A percentile compares a stretch with the other conserved stretches of the same genome.
phyloP scores from a whole-genome alignment of 2,329 filamentous ascomycete species.

The Beauveria brongniartii region DNA sequence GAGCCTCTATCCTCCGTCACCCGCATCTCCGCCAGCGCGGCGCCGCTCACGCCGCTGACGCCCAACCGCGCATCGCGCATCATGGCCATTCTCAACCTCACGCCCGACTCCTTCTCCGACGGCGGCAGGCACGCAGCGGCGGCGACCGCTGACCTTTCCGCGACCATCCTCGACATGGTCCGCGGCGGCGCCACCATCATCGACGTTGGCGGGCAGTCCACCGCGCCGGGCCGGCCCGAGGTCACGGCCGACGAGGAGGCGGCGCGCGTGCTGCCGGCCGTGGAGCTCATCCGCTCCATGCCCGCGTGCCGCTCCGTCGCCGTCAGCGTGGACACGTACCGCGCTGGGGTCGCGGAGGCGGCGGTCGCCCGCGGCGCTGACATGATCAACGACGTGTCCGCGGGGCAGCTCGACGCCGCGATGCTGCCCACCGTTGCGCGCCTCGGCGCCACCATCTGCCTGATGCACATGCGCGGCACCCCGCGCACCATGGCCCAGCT shows the following conservation, averaged over 20 bases:
- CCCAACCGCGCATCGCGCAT: constrained; percentile 59
- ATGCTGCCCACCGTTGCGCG: constrained; percentile 78
- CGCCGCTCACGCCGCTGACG: constrained; percentile 51
- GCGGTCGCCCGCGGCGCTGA: constrained; percentile 75
- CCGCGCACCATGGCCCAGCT: constrained; percentile 71
- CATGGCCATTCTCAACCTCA: constrained; percentile 94
- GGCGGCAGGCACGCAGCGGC: constrained; percentile 54
- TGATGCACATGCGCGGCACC: constrained; percentile 93
- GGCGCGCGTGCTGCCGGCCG: constrained; percentile 68
- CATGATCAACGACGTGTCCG: constrained; percentile 92
- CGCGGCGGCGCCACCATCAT: constrained; percentile 70
- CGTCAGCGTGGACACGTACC: constrained; percentile 90
- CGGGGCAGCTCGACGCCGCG: constrained; percentile 64
- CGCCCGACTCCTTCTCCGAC: constrained; percentile 95
- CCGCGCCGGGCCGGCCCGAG: constrained; percentile 65
- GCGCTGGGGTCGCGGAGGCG: constrained; percentile 69
- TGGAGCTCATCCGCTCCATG: constrained; percentile 61
- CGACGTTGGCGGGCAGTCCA: constrained; percentile 90
- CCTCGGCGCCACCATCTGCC: constrained; percentile 67
- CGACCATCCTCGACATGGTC: constrained; percentile 56
- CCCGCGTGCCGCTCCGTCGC: constrained; percentile 55
- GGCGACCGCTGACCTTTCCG: constrained; percentile 40
- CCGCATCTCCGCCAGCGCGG: constrained; percentile 37
- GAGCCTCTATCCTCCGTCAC: constrained; percentile 50
- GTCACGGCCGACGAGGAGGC: constrained; percentile 68